Conservation (phyloP, 2,329 filamentous ascomycete species). For the Xylaria arbuscula region DNA sequence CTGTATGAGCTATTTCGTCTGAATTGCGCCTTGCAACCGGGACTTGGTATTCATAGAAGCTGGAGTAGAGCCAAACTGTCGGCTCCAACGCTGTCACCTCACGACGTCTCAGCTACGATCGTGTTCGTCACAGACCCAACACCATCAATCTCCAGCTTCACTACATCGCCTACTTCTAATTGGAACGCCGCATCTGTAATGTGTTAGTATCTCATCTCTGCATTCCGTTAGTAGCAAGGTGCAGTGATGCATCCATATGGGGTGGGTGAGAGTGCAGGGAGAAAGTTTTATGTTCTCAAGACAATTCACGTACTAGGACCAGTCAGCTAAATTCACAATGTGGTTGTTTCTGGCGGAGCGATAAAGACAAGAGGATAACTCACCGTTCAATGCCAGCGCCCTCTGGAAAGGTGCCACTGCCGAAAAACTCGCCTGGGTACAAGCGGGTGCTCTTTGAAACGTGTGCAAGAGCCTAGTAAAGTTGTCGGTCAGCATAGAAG, state of each 20-base stretch:
- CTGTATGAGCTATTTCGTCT: neutral
- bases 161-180: slow-evolving; percentile 41
- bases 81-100: neutral
- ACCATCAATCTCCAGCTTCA: slow-evolving; percentile 46
- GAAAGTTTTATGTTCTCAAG: neutral
- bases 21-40: no score
- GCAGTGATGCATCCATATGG: neutral
- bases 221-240: neutral
- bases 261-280: neutral
- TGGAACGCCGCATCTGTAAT: slow-evolving; percentile 39
- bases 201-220: slow-evolving; percentile 14
- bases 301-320: slow-evolving; percentile 21
- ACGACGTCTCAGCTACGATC: slow-evolving; percentile 37
- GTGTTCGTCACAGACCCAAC: slow-evolving; percentile 46
- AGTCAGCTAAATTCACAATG: neutral
- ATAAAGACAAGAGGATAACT: slow-evolving; percentile 5
- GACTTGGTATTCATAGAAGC: no score
- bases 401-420: slow-evolving; percentile 43
- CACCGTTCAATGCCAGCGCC: slow-evolving; percentile 46
- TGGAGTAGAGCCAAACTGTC: no score
- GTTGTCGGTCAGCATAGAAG: neutral
- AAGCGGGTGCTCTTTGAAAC: slow-evolving; percentile 42
- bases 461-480: slow-evolving; percentile 40
- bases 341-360: neutral
- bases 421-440: slow-evolving; percentile 47